Conservation (phyloP, 202 grass and related monocot species). For the Dendrocalamus latiflorus region DNA sequence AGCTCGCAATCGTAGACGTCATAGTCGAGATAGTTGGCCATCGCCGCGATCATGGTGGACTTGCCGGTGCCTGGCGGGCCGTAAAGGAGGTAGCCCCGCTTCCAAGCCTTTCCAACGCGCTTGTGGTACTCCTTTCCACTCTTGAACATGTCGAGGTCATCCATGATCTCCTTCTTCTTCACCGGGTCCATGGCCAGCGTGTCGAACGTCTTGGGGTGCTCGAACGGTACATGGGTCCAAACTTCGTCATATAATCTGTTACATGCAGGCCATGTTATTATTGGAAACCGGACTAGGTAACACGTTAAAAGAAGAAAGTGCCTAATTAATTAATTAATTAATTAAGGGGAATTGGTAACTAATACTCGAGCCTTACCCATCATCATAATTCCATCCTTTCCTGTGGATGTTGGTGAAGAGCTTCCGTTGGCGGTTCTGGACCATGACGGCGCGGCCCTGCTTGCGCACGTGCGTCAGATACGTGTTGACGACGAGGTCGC, state of each 20-base stretch:
- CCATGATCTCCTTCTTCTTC: conserved; percentile 29
- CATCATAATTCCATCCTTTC: not conserved
- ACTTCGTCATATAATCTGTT: not conserved
- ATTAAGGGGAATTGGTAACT: too few species aligned
- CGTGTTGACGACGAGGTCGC: conserved; percentile 17
- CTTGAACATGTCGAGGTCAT: conserved; percentile 31
- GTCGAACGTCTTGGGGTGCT: conserved; percentile 37
- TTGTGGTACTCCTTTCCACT: not conserved
- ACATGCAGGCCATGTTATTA: too few species aligned
- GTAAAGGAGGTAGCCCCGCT: conserved; percentile 39
- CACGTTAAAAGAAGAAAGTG: too few species aligned
- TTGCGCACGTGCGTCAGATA: conserved; percentile 16
- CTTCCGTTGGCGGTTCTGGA: conserved; percentile 21
- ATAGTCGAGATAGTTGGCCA: too few species aligned
- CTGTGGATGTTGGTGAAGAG: conserved; percentile 42
- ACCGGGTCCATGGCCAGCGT: conserved; percentile 43
- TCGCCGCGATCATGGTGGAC: too few species aligned
- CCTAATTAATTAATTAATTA: too few species aligned
- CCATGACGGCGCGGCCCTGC: conserved; percentile 2
- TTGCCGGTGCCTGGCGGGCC: not conserved
- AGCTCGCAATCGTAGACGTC: too few species aligned
- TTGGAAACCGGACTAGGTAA: too few species aligned
- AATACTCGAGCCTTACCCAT: not conserved
- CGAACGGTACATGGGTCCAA: conserved; percentile 54
- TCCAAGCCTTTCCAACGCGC: conserved; percentile 38